Evolutionary conservation across 2,329 filamentous ascomycete species (phyloP).

Genomic region (Apiospora hydei): DNA sequence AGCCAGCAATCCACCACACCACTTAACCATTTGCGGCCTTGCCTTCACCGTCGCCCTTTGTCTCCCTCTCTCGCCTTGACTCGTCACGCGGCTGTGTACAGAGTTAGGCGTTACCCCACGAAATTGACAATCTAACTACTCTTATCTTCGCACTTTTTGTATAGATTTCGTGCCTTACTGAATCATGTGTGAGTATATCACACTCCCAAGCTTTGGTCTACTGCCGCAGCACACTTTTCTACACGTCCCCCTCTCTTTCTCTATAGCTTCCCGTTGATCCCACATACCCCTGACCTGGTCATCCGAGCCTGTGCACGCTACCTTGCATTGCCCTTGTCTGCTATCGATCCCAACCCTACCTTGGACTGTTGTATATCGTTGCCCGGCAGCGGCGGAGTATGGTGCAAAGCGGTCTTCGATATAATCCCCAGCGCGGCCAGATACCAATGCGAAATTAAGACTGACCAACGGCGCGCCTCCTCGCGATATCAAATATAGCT

Average conservation of each 20-base stretch:
- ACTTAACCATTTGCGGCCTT: not conserved
- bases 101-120: slow-evolving; percentile 3
- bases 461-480: slow-evolving; percentile 11
- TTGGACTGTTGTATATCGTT: not conserved
- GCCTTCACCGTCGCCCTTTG: slow-evolving; percentile 1
- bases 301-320: not conserved
- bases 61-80: not conserved
- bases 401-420: not conserved
- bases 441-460: slow-evolving; percentile 17
- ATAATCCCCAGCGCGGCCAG: slow-evolving; percentile 3
- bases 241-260: not conserved
- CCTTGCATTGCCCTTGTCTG: not conserved
- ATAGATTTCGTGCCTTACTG: not conserved
- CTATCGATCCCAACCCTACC: not conserved
- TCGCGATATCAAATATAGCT: not conserved
- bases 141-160: slow-evolving; percentile 1
- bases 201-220: not conserved
- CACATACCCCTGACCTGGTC: not conserved
- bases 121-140: slow-evolving; percentile 12
- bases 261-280: not conserved
- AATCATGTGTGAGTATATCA: slow-evolving; percentile 20
- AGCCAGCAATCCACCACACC: not conserved
- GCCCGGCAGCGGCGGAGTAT: slow-evolving; percentile 8
- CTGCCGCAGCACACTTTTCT: not conserved
- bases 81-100: slow-evolving; percentile 18